phyloP scores from a whole-genome alignment of 2,329 filamentous ascomycete genomes.

The Aspergillus intermedius region DNA sequence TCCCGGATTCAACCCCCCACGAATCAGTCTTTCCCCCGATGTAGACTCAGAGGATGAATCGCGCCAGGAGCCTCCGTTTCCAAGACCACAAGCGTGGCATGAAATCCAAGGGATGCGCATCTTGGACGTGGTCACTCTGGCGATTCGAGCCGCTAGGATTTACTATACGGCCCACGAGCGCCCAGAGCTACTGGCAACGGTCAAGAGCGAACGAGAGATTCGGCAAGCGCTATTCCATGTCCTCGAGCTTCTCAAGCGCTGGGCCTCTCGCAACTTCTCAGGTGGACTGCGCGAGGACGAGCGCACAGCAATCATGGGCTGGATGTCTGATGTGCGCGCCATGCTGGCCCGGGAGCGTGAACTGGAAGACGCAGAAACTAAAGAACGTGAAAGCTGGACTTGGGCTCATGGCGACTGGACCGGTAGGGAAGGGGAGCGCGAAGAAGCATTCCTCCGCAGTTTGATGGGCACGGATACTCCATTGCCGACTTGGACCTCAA shows the following conservation, averaged over 20 bases:
- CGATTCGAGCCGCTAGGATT: slow-evolving; percentile 90
- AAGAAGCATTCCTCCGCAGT: slow-evolving; percentile 72
- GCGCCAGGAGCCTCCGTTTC: slow-evolving; percentile 12
- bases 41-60: slow-evolving; percentile 41
- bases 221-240: slow-evolving; percentile 77
- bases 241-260: slow-evolving; percentile 84
- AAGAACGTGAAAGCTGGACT: slow-evolving; percentile 66
- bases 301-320: slow-evolving; percentile 64
- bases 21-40: slow-evolving; percentile 26
- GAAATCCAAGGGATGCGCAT: slow-evolving; percentile 89
- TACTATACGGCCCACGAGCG: slow-evolving; percentile 93
- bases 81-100: slow-evolving; percentile 59
- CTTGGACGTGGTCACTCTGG: slow-evolving; percentile 84
- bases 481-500: slow-evolving; percentile 63
- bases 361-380: slow-evolving; percentile 66
- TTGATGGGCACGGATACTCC: slow-evolving; percentile 54
- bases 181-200: slow-evolving; percentile 74
- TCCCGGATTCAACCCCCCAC: slow-evolving; percentile 20
- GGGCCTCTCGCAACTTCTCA: slow-evolving; percentile 80
- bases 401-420: slow-evolving; percentile 79
- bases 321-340: slow-evolving; percentile 71
- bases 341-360: slow-evolving; percentile 72
- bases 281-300: slow-evolving; percentile 77
- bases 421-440: slow-evolving; percentile 66
- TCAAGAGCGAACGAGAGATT: slow-evolving; percentile 81